Conservation (phyloP, 306 rosid species). For the Lagenaria siceraria region DNA sequence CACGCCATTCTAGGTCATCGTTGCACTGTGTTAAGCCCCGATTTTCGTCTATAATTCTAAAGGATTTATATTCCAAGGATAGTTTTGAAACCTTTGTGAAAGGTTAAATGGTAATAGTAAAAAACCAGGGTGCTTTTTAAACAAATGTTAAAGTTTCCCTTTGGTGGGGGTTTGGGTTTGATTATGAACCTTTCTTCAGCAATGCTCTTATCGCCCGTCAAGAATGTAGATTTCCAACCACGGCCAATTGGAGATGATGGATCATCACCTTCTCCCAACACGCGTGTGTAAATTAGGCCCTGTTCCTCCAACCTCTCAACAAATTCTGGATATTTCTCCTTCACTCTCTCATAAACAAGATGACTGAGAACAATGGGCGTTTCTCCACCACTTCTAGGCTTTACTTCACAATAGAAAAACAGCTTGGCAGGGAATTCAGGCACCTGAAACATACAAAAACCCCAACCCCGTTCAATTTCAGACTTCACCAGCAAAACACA, state of each 20-base stretch:
- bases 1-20: no score
- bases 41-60: no score
- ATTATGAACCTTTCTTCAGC: slow-evolving; percentile 67
- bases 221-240: slow-evolving; percentile 93
- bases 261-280: slow-evolving; percentile 64
- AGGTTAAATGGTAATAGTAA: no score
- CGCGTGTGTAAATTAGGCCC: slow-evolving; percentile 60
- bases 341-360: slow-evolving; percentile 59
- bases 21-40: no score
- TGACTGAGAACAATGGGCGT: slow-evolving; percentile 87
- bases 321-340: slow-evolving; percentile 51
- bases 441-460: slow-evolving; percentile 28
- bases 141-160: no score
- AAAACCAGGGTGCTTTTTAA: no score
- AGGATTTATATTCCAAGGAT: no score
- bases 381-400: slow-evolving; percentile 71
- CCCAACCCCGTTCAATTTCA: neutral
- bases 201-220: slow-evolving; percentile 51
- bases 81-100: no score
- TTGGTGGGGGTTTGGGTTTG: neutral
- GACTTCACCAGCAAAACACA: neutral
- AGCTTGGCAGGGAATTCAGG: slow-evolving; percentile 67
- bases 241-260: slow-evolving; percentile 82
- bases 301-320: slow-evolving; percentile 52
- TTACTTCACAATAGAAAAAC: slow-evolving; percentile 83